These are phyloP conservation scores for Discostella stelligeroides DNA, from an alignment of 108 stramenopile genomes.

Conservation along the genomic window DNA sequence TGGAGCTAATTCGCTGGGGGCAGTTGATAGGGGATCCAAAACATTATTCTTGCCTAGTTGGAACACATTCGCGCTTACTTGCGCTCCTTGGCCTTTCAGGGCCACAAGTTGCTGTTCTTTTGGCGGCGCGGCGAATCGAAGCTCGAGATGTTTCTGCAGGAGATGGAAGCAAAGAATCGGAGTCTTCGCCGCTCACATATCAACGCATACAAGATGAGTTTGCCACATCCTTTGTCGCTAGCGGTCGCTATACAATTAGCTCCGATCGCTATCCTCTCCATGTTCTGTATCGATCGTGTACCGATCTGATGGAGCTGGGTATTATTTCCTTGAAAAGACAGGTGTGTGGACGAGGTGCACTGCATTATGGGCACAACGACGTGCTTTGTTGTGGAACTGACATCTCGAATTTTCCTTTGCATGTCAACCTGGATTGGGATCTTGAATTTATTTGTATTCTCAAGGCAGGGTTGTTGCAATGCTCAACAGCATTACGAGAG, in stretches of 20 bases:
- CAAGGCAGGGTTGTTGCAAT: constrained; percentile 58
- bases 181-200: constrained; percentile 64
- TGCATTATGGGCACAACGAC: constrained; percentile 66
- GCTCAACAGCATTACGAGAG: constrained; percentile 78
- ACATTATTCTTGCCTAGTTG: constrained; percentile 31
- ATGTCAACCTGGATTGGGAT: constrained; percentile 65
- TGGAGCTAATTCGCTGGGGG: constrained; percentile 40
- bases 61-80: constrained; percentile 60
- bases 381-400: constrained; percentile 31
- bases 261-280: constrained; percentile 44
- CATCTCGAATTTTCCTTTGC: constrained; percentile 67
- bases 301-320: constrained; percentile 67
- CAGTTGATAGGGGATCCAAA: constrained; percentile 35
- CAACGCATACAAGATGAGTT: constrained; percentile 83
- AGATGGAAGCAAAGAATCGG: not conserved
- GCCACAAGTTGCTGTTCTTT: constrained; percentile 70
- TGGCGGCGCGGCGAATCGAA: constrained; percentile 73
- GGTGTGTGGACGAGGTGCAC: constrained; percentile 64
- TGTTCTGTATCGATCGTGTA: constrained; percentile 48
- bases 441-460: constrained; percentile 65
- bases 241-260: constrained; percentile 40
- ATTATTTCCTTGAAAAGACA: constrained; percentile 70
- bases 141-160: constrained; percentile 48
- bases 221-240: constrained; percentile 49
- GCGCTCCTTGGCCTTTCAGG: constrained; percentile 75